Percentiles rank a stretch among this genome's conserved stretches.
Conservation (phyloP, 2,329 filamentous ascomycete species). For the Epichloe uncinata region DNA sequence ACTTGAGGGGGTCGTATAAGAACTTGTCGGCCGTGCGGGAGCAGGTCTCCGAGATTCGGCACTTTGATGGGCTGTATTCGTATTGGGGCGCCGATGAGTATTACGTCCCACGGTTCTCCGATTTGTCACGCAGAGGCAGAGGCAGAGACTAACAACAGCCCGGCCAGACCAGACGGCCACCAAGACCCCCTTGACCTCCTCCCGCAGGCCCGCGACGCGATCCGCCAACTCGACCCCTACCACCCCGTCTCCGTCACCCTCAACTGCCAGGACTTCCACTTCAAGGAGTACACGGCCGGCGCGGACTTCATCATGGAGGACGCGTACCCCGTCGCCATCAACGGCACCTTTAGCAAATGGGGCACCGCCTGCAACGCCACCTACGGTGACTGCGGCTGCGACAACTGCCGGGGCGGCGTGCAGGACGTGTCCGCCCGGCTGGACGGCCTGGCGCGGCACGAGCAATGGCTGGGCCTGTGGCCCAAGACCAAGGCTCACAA, state of each 20-base stretch:
- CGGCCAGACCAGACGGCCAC: constrained; percentile 36
- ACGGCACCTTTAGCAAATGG: constrained; percentile 40
- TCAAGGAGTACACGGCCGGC: constrained; percentile 36
- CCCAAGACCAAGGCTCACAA: constrained; percentile 30
- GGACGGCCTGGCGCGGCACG: constrained; percentile 25
- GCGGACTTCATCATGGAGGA: constrained; percentile 48
- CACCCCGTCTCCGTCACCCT: constrained; percentile 46
- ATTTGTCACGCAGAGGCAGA: background rate
- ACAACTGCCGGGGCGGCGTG: constrained; percentile 41
- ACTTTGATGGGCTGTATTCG: constrained; percentile 26
- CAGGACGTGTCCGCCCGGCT: constrained; percentile 34
- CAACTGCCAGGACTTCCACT: constrained; percentile 51
- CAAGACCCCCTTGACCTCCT: constrained; percentile 39
- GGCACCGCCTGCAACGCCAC: constrained; percentile 43
- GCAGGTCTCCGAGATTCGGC: constrained; percentile 26
- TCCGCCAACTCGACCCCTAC: constrained; percentile 42
- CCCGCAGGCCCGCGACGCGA: constrained; percentile 25
- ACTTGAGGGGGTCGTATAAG: constrained; percentile 29
- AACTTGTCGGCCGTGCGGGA: constrained; percentile 27
- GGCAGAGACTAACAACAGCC: background rate
- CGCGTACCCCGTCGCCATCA: constrained; percentile 45
- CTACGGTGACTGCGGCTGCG: constrained; percentile 50
- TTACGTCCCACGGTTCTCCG: background rate
- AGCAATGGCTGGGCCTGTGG: constrained; percentile 28
- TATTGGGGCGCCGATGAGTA: constrained; percentile 35